Evolutionary conservation across 2,329 filamentous ascomycete species (phyloP).

Genomic region (Fusarium paranaense): DNA sequence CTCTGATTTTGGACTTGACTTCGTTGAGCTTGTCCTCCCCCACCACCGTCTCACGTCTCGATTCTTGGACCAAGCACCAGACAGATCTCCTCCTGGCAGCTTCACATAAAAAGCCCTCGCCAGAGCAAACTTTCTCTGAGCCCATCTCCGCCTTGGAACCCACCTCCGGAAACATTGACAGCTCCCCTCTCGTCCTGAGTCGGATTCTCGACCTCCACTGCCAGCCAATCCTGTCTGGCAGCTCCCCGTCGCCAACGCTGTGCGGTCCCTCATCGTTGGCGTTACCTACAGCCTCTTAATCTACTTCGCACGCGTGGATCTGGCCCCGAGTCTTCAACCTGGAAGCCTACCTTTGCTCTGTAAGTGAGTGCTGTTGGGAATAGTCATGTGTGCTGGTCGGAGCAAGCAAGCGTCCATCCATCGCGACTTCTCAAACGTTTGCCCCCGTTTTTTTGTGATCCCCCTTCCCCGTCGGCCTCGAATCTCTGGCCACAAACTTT

Average conservation of each 20-base stretch:
- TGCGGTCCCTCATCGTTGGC: slow-evolving; percentile 6
- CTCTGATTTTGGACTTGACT: slow-evolving; percentile 28
- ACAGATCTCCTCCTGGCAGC: slow-evolving; percentile 2
- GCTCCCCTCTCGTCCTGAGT: slow-evolving; percentile 1
- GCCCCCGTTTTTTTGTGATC: slow-evolving; percentile 7
- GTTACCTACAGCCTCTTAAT: slow-evolving; percentile 11
- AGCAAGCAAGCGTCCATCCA: slow-evolving; percentile 7
- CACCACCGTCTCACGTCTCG: slow-evolving; percentile 23
- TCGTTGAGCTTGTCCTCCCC: slow-evolving; percentile 24
- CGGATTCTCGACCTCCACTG: slow-evolving; percentile 4
- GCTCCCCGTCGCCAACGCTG: slow-evolving; percentile 13
- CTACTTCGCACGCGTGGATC: slow-evolving; percentile 15
- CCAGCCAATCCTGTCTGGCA: slow-evolving; percentile 17
- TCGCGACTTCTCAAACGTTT: slow-evolving; percentile 12
- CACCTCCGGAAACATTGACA: slow-evolving; percentile 12
- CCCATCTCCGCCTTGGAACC: neutral
- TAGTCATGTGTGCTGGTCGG: neutral
- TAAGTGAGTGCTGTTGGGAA: slow-evolving; percentile 31
- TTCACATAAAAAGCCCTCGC: slow-evolving; percentile 1
- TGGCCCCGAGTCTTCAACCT: neutral
- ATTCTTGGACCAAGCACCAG: slow-evolving; percentile 16
- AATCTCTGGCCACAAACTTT: slow-evolving; percentile 4
- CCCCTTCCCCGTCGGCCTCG: slow-evolving; percentile 5
- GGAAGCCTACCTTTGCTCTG: slow-evolving; percentile 6
- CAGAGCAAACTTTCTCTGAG: neutral